Conservation (phyloP, 495 filamentous ascomycete species). For the Tuber umbilicatum region DNA sequence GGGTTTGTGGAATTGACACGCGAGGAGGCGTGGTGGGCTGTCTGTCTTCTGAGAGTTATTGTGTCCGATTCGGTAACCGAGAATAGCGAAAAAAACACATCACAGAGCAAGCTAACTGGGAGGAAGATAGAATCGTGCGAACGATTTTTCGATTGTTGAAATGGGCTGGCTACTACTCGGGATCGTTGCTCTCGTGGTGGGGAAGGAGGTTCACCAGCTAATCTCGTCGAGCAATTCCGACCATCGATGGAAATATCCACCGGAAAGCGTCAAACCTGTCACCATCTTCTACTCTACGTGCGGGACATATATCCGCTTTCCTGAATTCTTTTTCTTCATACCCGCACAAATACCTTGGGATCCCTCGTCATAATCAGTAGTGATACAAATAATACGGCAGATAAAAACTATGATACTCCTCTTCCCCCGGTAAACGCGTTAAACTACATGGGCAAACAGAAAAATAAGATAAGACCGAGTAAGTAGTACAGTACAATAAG, state of each 20-base stretch:
- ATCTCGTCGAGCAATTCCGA: background rate
- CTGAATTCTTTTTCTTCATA: background rate
- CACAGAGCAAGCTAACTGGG: too few species aligned
- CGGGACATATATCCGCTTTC: background rate
- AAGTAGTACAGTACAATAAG: background rate
- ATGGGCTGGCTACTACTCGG: background rate
- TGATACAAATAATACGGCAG: background rate
- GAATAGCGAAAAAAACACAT: background rate
- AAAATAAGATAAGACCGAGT: background rate
- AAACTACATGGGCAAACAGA: background rate
- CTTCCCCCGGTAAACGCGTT: background rate
- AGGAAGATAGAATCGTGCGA: background rate
- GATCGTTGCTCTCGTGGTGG: background rate
- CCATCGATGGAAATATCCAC: background rate
- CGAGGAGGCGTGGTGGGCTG: background rate
- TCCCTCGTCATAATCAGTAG: background rate
- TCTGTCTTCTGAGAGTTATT: background rate
- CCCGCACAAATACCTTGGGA: background rate
- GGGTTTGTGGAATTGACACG: background rate
- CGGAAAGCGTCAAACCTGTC: background rate
- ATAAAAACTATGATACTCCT: background rate
- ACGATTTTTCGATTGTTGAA: background rate
- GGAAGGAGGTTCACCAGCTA: background rate
- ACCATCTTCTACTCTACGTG: background rate
- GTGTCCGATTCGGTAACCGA: background rate